A percentile compares a stretch with the other conserved stretches of the same genome.
These are phyloP conservation scores for Lignosus rhinocerotis DNA, from an alignment of 1,284 basidiomycete species.

Conservation along the genomic window DNA sequence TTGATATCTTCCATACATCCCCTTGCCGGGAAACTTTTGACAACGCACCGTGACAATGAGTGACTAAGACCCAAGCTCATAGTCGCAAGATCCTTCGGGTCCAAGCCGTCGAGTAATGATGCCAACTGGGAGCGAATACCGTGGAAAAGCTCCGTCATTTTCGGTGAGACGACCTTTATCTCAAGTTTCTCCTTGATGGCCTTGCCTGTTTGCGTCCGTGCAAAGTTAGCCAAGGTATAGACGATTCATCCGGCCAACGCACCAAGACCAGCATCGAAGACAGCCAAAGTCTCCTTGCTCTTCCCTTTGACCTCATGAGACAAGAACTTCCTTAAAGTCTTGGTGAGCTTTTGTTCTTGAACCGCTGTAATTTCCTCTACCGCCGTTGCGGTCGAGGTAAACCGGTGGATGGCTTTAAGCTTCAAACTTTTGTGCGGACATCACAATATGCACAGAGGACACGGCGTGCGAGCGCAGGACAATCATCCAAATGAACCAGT, in stretches of 20 bases:
- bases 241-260: conserved; percentile 28
- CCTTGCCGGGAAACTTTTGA: not conserved
- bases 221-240: not conserved
- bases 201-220: conserved; percentile 9
- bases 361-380: conserved; percentile 97
- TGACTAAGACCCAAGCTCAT: conserved; percentile 98
- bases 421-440: conserved; percentile 64
- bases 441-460: not conserved
- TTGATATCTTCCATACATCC: not conserved
- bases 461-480: not conserved
- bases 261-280: conserved; percentile 93
- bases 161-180: conserved; percentile 76
- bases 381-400: conserved; percentile 95
- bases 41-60: conserved; percentile 80
- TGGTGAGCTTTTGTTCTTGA: conserved; percentile 91
- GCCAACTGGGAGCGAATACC: conserved; percentile 92
- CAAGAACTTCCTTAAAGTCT: conserved; percentile 92
- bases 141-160: conserved; percentile 86
- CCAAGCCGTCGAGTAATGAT: conserved; percentile 84
- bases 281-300: conserved; percentile 85
- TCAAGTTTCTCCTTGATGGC: conserved; percentile 92
- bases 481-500: not conserved
- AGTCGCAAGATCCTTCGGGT: conserved; percentile 94
- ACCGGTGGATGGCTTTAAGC: conserved; percentile 93
- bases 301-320: conserved; percentile 90